Evolutionary conservation across 202 grass and related monocot species (phyloP).

Genomic region (Eragrostis tef): DNA sequence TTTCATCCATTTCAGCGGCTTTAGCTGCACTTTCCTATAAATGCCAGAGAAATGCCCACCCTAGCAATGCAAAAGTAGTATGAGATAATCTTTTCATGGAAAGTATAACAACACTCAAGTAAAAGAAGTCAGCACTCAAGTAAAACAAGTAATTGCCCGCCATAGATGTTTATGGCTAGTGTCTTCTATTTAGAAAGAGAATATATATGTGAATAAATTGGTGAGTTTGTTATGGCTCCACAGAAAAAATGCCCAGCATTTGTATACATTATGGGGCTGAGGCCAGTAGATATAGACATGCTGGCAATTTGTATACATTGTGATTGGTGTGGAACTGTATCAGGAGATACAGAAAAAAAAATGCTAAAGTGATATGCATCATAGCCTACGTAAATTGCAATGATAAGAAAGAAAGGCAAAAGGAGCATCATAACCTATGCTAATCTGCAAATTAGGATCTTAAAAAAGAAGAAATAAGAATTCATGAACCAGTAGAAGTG

Average conservation of each 20-base stretch:
- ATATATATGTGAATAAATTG: slow-evolving; percentile 30
- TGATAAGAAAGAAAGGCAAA: too few species aligned
- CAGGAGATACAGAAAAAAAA: too few species aligned
- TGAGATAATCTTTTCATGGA: slow-evolving; percentile 25
- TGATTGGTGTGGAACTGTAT: too few species aligned
- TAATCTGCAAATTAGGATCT: slow-evolving; percentile 28
- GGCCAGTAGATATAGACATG: too few species aligned
- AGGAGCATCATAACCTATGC: background rate
- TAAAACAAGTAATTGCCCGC: background rate
- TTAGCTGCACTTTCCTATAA: slow-evolving; percentile 98
- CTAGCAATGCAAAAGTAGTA: slow-evolving; percentile 46
- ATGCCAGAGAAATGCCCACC: slow-evolving; percentile 98
- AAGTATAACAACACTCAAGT: slow-evolving; percentile 28
- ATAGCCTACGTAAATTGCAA: too few species aligned
- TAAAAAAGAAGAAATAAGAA: slow-evolving; percentile 17
- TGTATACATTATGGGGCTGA: too few species aligned
- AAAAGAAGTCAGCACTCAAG: background rate
- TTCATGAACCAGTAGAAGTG: slow-evolving; percentile 8
- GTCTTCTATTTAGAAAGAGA: slow-evolving; percentile 28
- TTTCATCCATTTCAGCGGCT: slow-evolving; percentile 95
- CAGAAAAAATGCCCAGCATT: too few species aligned
- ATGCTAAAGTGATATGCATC: too few species aligned
- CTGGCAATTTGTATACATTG: too few species aligned
- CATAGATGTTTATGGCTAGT: background rate
- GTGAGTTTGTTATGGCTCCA: background rate